Base-by-base conservation (phyloP, 148 eudicot species). In the Amaranthus palmeri region DNA sequence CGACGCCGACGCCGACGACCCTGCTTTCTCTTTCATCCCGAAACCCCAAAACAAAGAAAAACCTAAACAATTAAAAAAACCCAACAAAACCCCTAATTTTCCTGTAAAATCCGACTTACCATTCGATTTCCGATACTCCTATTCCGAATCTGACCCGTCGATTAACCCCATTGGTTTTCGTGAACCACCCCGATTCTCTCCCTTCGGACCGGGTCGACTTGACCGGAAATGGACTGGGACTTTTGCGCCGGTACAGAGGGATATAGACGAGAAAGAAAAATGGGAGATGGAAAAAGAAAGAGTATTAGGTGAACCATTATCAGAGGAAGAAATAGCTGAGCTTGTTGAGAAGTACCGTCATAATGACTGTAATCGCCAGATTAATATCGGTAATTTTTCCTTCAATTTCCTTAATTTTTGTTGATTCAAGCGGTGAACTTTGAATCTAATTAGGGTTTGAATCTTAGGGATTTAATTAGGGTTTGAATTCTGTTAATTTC, bases 141-240 rank as follows among this genome's bases (percentile, higher is more conserved):
- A 95, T 79, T 88, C 97, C 0, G 97, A 95, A 67, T 74, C 83
- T 72, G 79, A 84, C 78, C 85, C 88, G 0, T 50, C 73, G 0
- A 65, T 77, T 11, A 15, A 80, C 25, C 98, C 97, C 25, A 91
- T 91, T 57, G 96, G 91, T 42, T 95, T 85, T 51, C 96, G 98
- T 0, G 98, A 95, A 75, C 88, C 97, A 51, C 86, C 88, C 44
- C 67, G 71, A 54, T 95, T 87, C 75, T 95, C 97, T 5, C 98
- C 98, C 0, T 95, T 95, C 45, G 98, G 98, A 1, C 98, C 96
- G 14, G 93, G 92, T n/a, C 84, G 98, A 49, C 83, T 95, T 54
- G 92, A 91, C 70, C 81, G 98, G 69, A 81, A 84, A 49, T 95
- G 98, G 98, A 88, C 91, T 49, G 98, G 98, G 11, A 86, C 96